These are phyloP conservation scores for Solanum appendiculatum DNA, from an alignment of 257 asterid species.

Conservation along the genomic window DNA sequence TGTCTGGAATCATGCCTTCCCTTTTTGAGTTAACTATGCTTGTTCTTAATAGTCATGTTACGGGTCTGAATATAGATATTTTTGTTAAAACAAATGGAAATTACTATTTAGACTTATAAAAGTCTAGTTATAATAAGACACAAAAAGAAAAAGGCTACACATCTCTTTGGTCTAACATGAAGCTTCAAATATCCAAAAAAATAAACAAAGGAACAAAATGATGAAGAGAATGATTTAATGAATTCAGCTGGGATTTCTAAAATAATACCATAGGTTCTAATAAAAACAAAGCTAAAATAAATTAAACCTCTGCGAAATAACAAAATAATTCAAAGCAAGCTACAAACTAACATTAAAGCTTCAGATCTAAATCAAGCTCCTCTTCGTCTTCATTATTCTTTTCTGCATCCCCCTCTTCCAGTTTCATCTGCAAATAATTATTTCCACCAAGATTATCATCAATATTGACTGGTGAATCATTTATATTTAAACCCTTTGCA, in stretches of 20 bases:
- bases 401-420: background rate
- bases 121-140: background rate
- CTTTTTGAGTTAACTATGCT: background rate
- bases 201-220: no score
- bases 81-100: background rate
- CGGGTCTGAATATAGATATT: background rate
- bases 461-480: no score
- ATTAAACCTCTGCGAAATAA: background rate
- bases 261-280: no score
- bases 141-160: no score
- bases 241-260: background rate
- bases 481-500: no score
- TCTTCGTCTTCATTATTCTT: background rate
- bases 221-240: background rate
- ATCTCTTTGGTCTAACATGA: background rate
- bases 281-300: background rate
- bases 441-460: no score
- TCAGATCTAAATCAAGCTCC: background rate
- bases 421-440: background rate
- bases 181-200: no score
- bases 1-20: background rate
- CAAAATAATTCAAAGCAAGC: no score
- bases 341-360: background rate
- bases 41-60: background rate
- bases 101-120: background rate